Evolutionary conservation across 352 stramenopile species (phyloP), one percentile per base, ranked within the genome.

Genomic region (Globisporangium iwayamae): DNA sequence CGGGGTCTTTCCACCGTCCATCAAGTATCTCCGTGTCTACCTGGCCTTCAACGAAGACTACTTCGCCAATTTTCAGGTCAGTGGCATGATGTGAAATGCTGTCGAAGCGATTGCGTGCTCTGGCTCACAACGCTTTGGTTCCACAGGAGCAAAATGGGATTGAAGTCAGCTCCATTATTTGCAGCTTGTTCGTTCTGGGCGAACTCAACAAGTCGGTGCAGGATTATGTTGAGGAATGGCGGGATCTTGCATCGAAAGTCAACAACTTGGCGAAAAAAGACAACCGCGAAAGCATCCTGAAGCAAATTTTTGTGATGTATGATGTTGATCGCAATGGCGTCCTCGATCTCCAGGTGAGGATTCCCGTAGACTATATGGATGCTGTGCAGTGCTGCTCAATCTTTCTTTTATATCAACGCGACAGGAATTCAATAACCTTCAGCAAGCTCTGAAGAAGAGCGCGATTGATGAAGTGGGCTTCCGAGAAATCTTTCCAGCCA

Each of bases 341-440:
- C 25, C 81, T 78, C 66, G 72, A 62, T 38, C 55, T 85, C 1
- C 72, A 87, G 69, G 74, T 78, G 38, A 39, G 61, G 10, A 64
- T 36, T 2, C 11, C 4, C 14, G 18, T 32, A 20, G 5, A 14
- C 0, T 58, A 1, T 36, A 3, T 48, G 25, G 13, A n/a, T 45
- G 30, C 5, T 46, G 3, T 20, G n/a, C 39, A 18, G 14, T n/a
- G 39, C 16, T 46, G 39, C 39, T 46, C 39, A 46, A 46, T 18
- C 14, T 18, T n/a, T 46, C 14, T 46, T 4, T 46, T 16, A 9
- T 13, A 36, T 36, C 22, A 30, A 39, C 18, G 25, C 1, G 18
- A 36, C 34, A 85, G 71, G 74, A 89, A 30, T 91, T 89, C 55
- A 91, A 91, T 38, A 51, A 59, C 3, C 84, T 88, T 25, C 79